Base-by-base conservation (phyloP, 768 basidiomycete genomes). In the Lyophyllum atratum region DNA sequence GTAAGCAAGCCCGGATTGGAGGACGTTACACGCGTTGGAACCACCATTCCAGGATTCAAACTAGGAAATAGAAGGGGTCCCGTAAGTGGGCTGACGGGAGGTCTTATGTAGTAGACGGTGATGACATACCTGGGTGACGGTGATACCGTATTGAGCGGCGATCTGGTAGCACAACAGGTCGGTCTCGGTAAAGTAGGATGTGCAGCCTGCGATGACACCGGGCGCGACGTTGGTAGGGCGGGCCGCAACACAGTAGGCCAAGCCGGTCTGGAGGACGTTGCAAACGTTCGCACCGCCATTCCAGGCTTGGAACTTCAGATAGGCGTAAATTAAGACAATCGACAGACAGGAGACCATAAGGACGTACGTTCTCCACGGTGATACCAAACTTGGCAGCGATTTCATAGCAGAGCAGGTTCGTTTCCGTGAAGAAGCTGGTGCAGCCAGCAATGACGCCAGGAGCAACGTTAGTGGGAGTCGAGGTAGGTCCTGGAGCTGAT, bases 371-470 rank as follows among this genome's bases (percentile, higher is more conserved):
- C 4, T 46, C 53, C 15, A 58, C 31, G 8, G 53, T 55, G 39
- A 61, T 55, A 10, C 53, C 46, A n/a, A 48, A 59, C 19, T 51
- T 28, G 2, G 26, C 22, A 45, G 54, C 50, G 17, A 62, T 54
- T 6, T 52, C 17, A 12, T 49, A 50, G 50, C 57, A 62, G 14
- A 56, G 40, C 8, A 52, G 24, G 48, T 49, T 55, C 15, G 57
- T 55, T 44, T 61, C 50, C 1, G 60, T 54, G 43, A 55, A 59
- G 51, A 58, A 50, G 37, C 39, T 46, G 6, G 53, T 48, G 39
- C 60, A 62, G 31, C 57, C 54, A 4, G 54, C 2, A 3, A 56
- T 42, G 22, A 56, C 51, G 4, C 42, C 31, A 19, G 56, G 49
- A 22, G 45, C 54, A 11, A 58, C n/a, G 31, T 55, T 33, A 19